Base-by-base conservation (phyloP, 2,329 filamentous ascomycete species). In the Beauveria caledonica region DNA sequence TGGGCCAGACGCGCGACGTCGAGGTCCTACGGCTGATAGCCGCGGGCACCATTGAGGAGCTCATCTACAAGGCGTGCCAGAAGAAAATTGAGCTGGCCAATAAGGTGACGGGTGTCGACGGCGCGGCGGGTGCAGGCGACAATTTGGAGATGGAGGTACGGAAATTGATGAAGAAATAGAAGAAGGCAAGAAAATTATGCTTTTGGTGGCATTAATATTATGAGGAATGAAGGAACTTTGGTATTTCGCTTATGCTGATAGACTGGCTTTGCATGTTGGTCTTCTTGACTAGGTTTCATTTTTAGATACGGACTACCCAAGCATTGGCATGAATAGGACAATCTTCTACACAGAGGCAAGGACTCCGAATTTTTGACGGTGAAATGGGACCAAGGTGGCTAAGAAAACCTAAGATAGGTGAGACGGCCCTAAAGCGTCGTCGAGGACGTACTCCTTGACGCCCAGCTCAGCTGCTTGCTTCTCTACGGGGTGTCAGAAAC, bases 51-150 rank as follows among this genome's bases (percentile, higher is more conserved):
- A 90, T 99, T 29, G 94, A 99, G 73, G 92, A 97, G 74, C 87
- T 96, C 62, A 95, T 99, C 57, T 89, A 93, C 73, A 88, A 89
- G 50, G 85, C 97, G 0, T 96, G 94, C 44, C 85, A 93, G 74
- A 95, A 92, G 67, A 99, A 99, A 78, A 80, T 99, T 61, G 90
- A 91, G 68, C 84, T 99, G 27, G 94, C 97, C 1, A 77, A 80
- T 69, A 79, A 80, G 68, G 80, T 83, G 53, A 81, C 78, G 7
- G 78, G 78, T 21, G 74, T 68, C 1, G 63, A 68, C 25, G 56
- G 49, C 49, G 66, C 48, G 8, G 69, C 67, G 8, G 72, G 74
- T 17, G 67, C 66, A 39, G 66, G 66, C 23, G 66, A 69, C 64
- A 77, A 75, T 42, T 64, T 78, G 29, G 76, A 78, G 68, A 69